phyloP scores from a whole-genome alignment of 2,329 filamentous ascomycete genomes.

The Rhytidhysteron rufulum region DNA sequence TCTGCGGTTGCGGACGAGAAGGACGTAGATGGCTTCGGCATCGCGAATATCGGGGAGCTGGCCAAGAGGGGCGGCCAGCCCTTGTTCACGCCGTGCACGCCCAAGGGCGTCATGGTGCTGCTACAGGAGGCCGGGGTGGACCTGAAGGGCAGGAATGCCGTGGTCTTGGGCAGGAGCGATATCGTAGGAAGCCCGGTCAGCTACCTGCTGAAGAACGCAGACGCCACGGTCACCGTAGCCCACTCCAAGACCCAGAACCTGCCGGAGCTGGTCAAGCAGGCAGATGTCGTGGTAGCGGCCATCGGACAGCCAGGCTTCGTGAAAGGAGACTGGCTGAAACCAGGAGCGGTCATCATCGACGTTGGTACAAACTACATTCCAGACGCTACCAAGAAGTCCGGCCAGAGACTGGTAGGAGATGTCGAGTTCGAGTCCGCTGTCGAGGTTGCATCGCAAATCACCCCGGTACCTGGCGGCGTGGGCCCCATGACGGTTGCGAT shows the following conservation, averaged over 20 bases:
- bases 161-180: slow-evolving; percentile 91
- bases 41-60: slow-evolving; percentile 90
- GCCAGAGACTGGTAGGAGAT: slow-evolving; percentile 87
- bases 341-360: slow-evolving; percentile 92
- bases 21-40: slow-evolving; percentile 96
- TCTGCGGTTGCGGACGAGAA: slow-evolving; percentile 90
- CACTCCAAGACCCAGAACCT: slow-evolving; percentile 82
- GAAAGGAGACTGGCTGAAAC: slow-evolving; percentile 93
- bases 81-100: slow-evolving; percentile 90
- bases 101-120: slow-evolving; percentile 94
- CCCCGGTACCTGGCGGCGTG: slow-evolving; percentile 92
- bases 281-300: slow-evolving; percentile 87
- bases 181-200: slow-evolving; percentile 97
- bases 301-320: slow-evolving; percentile 86
- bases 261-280: slow-evolving; percentile 69
- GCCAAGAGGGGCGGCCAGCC: slow-evolving; percentile 91
- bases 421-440: slow-evolving; percentile 85
- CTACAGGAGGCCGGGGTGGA: slow-evolving; percentile 80
- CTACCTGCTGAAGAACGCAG: slow-evolving; percentile 89
- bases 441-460: slow-evolving; percentile 87
- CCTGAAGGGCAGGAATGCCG: slow-evolving; percentile 83
- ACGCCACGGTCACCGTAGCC: slow-evolving; percentile 95
- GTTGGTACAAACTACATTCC: slow-evolving; percentile 96
- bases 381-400: slow-evolving; percentile 86
- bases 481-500: slow-evolving; percentile 99